Evolutionary conservation across 2,329 filamentous ascomycete species (phyloP).

Genomic region (Fusarium neocosmosporiellum): DNA sequence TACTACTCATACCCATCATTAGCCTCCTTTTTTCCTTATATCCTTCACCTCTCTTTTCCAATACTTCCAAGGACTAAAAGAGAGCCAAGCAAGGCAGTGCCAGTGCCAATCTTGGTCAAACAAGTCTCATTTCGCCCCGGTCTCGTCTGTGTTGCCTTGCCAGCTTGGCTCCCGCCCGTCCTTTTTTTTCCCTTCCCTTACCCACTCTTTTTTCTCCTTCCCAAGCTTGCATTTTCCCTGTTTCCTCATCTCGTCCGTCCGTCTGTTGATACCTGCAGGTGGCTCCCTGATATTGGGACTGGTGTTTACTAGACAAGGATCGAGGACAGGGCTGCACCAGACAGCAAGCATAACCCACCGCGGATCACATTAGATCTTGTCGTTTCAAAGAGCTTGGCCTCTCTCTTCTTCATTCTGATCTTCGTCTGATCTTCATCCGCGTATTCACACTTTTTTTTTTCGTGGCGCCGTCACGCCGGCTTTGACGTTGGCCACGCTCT

Average conservation of each 20-base stretch:
- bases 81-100: slow-evolving; percentile 37
- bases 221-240: background rate
- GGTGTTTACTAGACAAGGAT: slow-evolving; percentile 34
- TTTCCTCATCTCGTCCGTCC: slow-evolving; percentile 22
- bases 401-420: slow-evolving; percentile 8
- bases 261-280: slow-evolving; percentile 32
- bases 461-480: background rate
- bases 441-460: background rate
- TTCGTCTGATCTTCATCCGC: slow-evolving; percentile 1
- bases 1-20: background rate
- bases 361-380: slow-evolving; percentile 32
- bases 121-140: slow-evolving; percentile 30
- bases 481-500: background rate
- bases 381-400: slow-evolving; percentile 14
- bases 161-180: background rate
- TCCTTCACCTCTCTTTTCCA: background rate
- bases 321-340: slow-evolving; percentile 9
- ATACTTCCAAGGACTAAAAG: slow-evolving; percentile 11
- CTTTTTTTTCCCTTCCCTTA: slow-evolving; percentile 8
- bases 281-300: slow-evolving; percentile 22
- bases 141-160: slow-evolving; percentile 13
- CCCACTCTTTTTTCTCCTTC: slow-evolving; percentile 11
- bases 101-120: slow-evolving; percentile 23
- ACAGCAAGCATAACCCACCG: slow-evolving; percentile 10
- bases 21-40: slow-evolving; percentile 6